Conservation (phyloP, 2,329 filamentous ascomycete species). For the Sphaerulina populicola region DNA sequence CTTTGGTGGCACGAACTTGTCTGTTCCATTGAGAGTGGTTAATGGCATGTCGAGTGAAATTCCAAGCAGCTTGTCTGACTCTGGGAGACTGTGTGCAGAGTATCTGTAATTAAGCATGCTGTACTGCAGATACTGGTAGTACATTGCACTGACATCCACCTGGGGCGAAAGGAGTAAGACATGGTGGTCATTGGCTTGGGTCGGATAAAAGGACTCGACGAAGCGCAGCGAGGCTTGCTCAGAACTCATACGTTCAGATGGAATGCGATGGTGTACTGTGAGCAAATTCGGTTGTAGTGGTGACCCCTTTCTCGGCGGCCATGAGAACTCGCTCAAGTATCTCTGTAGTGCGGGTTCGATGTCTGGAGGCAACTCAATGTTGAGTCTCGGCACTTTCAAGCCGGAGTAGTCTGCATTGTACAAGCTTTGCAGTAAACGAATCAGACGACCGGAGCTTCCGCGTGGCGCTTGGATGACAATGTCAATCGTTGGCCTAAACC, state of each 20-base stretch:
- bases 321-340: slow-evolving; percentile 57
- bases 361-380: slow-evolving; percentile 68
- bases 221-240: slow-evolving; percentile 67
- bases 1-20: slow-evolving; percentile 45
- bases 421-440: slow-evolving; percentile 69
- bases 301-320: slow-evolving; percentile 54
- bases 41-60: slow-evolving; percentile 70
- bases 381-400: slow-evolving; percentile 62
- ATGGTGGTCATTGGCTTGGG: slow-evolving; percentile 55
- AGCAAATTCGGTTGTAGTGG: slow-evolving; percentile 42
- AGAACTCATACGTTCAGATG: slow-evolving; percentile 50
- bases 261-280: slow-evolving; percentile 66
- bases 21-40: slow-evolving; percentile 53
- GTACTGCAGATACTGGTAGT: slow-evolving; percentile 81
- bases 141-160: slow-evolving; percentile 68
- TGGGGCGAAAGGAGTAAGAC: slow-evolving; percentile 79
- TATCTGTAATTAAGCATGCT: slow-evolving; percentile 68
- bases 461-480: slow-evolving; percentile 71
- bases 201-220: slow-evolving; percentile 81
- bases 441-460: slow-evolving; percentile 62
- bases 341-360: slow-evolving; percentile 57
- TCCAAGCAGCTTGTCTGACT: slow-evolving; percentile 56
- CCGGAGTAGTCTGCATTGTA: slow-evolving; percentile 66
- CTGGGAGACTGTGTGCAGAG: slow-evolving; percentile 45
- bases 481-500: slow-evolving; percentile 71